phyloP scores from a whole-genome alignment of 163 green algal genomes.

The Volvox carteri region DNA sequence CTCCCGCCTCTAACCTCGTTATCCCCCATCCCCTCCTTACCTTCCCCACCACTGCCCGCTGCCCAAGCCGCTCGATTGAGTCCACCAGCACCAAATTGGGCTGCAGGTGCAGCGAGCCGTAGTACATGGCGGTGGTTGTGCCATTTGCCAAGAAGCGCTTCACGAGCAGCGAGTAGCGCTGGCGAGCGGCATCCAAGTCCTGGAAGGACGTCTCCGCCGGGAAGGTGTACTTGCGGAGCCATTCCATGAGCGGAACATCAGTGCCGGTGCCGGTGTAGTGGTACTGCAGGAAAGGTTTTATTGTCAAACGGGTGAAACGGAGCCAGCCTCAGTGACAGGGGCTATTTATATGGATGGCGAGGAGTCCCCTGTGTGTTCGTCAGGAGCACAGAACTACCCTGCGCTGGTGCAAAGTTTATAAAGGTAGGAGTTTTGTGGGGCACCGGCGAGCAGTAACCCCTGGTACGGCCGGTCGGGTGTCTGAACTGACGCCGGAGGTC shows the following conservation, averaged over 20 bases:
- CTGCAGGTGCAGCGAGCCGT: slow-evolving; percentile 73
- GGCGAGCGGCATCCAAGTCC: slow-evolving; percentile 61
- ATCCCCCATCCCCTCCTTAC: slow-evolving; percentile 25
- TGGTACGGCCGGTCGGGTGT: too few species aligned
- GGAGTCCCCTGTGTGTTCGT: too few species aligned
- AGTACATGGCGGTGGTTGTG: slow-evolving; percentile 81
- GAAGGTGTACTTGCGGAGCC: slow-evolving; percentile 83
- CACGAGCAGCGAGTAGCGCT: slow-evolving; percentile 61
- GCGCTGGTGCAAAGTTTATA: too few species aligned
- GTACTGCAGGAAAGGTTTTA: slow-evolving; percentile 45
- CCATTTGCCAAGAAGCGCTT: slow-evolving; percentile 73
- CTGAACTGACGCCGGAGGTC: too few species aligned
- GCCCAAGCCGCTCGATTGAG: slow-evolving; percentile 66
- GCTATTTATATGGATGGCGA: too few species aligned
- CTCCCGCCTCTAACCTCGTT: too few species aligned
- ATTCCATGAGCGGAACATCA: slow-evolving; percentile 81
- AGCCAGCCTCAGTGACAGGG: too few species aligned
- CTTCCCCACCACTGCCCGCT: slow-evolving; percentile 81
- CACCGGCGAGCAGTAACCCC: too few species aligned
- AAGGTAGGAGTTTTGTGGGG: too few species aligned
- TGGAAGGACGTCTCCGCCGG: slow-evolving; percentile 67
- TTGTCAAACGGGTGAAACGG: too few species aligned
- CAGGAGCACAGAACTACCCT: too few species aligned
- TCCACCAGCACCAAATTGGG: slow-evolving; percentile 73
- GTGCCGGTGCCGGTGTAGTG: slow-evolving; percentile 77